These are phyloP conservation scores for Saprolegnia parasitica DNA, from an alignment of 352 stramenopile species.

Conservation along the genomic window DNA sequence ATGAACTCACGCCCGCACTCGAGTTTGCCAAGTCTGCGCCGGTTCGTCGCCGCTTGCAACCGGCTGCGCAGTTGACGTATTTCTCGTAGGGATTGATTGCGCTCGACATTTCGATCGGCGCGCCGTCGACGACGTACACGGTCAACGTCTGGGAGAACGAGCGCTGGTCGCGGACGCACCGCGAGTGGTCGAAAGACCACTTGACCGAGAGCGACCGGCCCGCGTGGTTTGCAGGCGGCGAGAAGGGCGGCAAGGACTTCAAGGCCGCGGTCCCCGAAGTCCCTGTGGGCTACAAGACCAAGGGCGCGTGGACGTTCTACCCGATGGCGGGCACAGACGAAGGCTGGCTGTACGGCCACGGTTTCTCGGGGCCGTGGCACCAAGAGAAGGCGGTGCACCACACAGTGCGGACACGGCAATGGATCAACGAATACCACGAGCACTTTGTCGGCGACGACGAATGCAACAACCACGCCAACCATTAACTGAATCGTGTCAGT, in stretches of 20 bases:
- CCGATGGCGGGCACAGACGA: not conserved
- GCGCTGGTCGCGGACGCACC: conserved; percentile 8
- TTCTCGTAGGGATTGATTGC: not conserved
- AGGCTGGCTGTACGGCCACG: conserved; percentile 7
- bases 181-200: conserved; percentile 16
- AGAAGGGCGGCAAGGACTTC: conserved; percentile 1
- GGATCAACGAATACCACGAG: conserved; percentile 14
- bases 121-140: not conserved
- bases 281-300: conserved; percentile 1
- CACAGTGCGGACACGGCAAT: not conserved
- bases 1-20: not conserved
- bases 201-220: conserved; percentile 1
- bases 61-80: not conserved
- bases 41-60: not conserved
- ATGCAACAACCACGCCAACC: not conserved
- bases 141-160: conserved; percentile 22
- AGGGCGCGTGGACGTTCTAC: conserved; percentile 10
- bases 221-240: not conserved
- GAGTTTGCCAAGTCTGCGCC: conserved; percentile 6
- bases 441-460: not conserved
- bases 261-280: conserved; percentile 5
- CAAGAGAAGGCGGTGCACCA: conserved; percentile 5
- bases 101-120: not conserved
- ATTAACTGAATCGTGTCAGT: too few relatives aligned
- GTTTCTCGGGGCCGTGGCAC: conserved; percentile 10